A percentile compares a stretch with the other conserved stretches of the same genome.
Conservation (phyloP, 2,329 filamentous ascomycete genomes). For the Diaporthe ilicicola region DNA sequence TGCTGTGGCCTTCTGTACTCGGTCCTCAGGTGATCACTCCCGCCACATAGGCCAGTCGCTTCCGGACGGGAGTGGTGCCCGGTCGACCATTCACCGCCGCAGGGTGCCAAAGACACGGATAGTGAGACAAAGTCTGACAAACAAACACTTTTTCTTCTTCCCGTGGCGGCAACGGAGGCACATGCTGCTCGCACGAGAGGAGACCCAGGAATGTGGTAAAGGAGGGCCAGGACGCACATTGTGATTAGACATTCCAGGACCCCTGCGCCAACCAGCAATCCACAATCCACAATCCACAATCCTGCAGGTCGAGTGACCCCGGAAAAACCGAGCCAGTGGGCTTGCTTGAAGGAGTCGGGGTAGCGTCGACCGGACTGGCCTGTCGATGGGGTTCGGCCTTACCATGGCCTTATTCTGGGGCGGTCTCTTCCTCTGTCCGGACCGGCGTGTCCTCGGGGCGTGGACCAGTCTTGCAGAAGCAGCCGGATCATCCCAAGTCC, state of each 20-base stretch:
- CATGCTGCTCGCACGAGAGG: background rate
- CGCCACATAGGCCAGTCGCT: background rate
- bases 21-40: conserved; percentile 16
- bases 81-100: background rate
- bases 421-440: conserved; percentile 1
- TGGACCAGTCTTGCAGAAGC: background rate
- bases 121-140: conserved; percentile 1
- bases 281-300: background rate
- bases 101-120: background rate
- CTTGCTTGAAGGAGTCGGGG: background rate
- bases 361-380: conserved; percentile 11
- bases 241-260: conserved; percentile 8
- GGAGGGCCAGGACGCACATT: background rate
- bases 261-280: background rate
- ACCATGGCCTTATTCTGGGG: conserved; percentile 27
- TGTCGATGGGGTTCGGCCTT: conserved; percentile 24
- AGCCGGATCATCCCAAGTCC: conserved; percentile 9
- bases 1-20: background rate
- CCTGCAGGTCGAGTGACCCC: conserved; percentile 10
- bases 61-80: background rate
- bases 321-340: conserved; percentile 8
- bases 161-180: background rate
- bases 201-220: conserved; percentile 19
- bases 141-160: background rate
- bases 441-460: conserved; percentile 19